Evolutionary conservation across 768 basidiomycete species (phyloP), one percentile per base, ranked within the genome.

Genomic region (Tricholomella constricta): DNA sequence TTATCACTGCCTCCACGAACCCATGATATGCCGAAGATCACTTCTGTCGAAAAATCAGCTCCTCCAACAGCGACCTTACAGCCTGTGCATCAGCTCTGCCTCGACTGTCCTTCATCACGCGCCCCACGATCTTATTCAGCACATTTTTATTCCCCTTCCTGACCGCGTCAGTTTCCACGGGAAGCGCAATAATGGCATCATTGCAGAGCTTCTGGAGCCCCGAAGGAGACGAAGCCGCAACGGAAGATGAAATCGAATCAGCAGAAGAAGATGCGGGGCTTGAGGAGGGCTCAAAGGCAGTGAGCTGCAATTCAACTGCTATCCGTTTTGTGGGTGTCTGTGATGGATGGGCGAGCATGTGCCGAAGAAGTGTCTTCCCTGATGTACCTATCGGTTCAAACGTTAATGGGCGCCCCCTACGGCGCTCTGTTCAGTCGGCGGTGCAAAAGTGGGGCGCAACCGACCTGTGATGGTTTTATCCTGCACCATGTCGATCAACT

Each of bases 61-160:
- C 72, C 48, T 78, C 72, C 37, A 96, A 60, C 54, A 76, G 69
- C 25, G 65, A 69, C 61, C 72, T 81, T 17, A 81, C 83, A 23
- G 73, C 72, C 51, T 77, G 75, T 1, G 93, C 89, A 69, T 96
- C 86, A 12, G 87, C 91, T 40, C 83, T 79, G 14, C 96, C 96
- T 52, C 82, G 75, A 57, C 85, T 90, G 45, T 80, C 68, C 68
- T 85, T 87, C 91, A 98, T 94, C 25, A 96, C 90, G 60, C 82
- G 77, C 0, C 94, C 94, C 1, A 95, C 77, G 38, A 98, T 76
- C 55, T 87, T 86, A 72, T 89, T 89, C 34, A 94, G 58, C 5
- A 91, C 91, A 54, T 86, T 88, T n/a, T 69, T 70, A 48, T 88
- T 87, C 0, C 95, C 94, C 15, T 73, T 72, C 14, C 79, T 79